A percentile compares a stretch with the other conserved stretches of the same genome.
These are phyloP conservation scores for Schizothecium vesticola DNA, from an alignment of 495 filamentous ascomycete genomes.

Conservation along the genomic window DNA sequence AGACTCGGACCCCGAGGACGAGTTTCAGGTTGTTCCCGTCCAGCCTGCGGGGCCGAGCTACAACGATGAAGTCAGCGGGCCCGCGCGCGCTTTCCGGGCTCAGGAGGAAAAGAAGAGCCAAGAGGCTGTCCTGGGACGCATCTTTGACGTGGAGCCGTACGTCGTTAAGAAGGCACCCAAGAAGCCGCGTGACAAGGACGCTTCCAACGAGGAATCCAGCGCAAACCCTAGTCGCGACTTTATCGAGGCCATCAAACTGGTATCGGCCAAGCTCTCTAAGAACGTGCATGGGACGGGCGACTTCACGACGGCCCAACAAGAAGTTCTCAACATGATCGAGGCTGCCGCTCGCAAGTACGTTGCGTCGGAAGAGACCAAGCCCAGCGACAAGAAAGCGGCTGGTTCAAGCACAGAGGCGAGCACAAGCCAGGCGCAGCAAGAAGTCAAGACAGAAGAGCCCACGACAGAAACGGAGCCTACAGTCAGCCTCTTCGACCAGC, in stretches of 20 bases:
- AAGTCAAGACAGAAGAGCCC: constrained; percentile 1
- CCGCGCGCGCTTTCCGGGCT: constrained; percentile 36
- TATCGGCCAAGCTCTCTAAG: constrained; percentile 31
- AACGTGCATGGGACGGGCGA: constrained; percentile 27
- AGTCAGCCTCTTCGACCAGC: constrained; percentile 16
- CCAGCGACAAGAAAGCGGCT: constrained; percentile 6
- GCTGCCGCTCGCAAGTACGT: constrained; percentile 43
- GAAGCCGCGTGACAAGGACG: constrained; percentile 27
- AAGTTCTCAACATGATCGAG: constrained; percentile 39
- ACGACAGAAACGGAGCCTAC: constrained; percentile 13
- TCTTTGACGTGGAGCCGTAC: constrained; percentile 46
- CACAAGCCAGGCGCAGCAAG: constrained; percentile 3
- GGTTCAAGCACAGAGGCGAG: constrained; percentile 2
- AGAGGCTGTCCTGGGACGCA: constrained; percentile 48
- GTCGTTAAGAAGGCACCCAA: constrained; percentile 23
- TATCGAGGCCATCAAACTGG: constrained; percentile 36
- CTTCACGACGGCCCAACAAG: constrained; percentile 26
- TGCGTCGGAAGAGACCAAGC: constrained; percentile 25
- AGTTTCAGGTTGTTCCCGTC: constrained; percentile 30
- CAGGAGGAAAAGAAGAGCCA: constrained; percentile 48
- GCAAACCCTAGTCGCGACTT: constrained; percentile 32
- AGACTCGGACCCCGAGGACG: constrained; percentile 50
- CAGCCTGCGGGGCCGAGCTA: constrained; percentile 10
- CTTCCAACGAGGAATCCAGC: constrained; percentile 19
- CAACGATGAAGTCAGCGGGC: constrained; percentile 29